These are phyloP conservation scores for Astrephomene gubernaculifera DNA, from an alignment of 139 green algal species.

Conservation along the genomic window DNA sequence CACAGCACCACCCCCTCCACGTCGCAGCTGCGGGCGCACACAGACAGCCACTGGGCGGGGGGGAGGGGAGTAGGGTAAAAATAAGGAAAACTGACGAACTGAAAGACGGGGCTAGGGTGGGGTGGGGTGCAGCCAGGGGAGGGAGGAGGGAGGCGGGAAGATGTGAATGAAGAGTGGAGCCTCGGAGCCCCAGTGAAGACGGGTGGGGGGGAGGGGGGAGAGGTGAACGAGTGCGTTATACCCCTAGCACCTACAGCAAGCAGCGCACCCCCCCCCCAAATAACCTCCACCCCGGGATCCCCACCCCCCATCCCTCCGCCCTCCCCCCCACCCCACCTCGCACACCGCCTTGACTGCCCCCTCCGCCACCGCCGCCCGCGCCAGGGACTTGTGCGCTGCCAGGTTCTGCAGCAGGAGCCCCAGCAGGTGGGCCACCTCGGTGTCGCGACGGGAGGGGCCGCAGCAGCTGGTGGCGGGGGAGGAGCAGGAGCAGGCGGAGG, in stretches of 20 bases:
- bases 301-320: not conserved
- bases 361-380: constrained; percentile 1
- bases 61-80: too few species aligned
- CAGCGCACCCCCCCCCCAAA: too few species aligned
- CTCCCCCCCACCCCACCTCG: not conserved
- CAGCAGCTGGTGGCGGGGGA: too few species aligned
- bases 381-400: constrained; percentile 10
- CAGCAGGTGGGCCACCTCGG: constrained; percentile 26
- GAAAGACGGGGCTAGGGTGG: too few species aligned
- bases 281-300: not conserved
- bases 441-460: not conserved
- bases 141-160: too few species aligned
- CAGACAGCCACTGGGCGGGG: constrained; percentile 11
- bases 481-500: too few species aligned
- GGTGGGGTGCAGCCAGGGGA: too few species aligned
- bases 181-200: too few species aligned
- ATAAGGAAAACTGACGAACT: not conserved
- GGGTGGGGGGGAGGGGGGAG: not conserved
- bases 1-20: constrained; percentile 31
- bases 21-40: not conserved
- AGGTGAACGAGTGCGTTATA: not conserved
- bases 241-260: too few species aligned
- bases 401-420: constrained; percentile 25
- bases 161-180: too few species aligned
- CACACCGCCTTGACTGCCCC: constrained; percentile 6